Conservation (phyloP, 139 green algal species). For the Coelastrella sp. region DNA sequence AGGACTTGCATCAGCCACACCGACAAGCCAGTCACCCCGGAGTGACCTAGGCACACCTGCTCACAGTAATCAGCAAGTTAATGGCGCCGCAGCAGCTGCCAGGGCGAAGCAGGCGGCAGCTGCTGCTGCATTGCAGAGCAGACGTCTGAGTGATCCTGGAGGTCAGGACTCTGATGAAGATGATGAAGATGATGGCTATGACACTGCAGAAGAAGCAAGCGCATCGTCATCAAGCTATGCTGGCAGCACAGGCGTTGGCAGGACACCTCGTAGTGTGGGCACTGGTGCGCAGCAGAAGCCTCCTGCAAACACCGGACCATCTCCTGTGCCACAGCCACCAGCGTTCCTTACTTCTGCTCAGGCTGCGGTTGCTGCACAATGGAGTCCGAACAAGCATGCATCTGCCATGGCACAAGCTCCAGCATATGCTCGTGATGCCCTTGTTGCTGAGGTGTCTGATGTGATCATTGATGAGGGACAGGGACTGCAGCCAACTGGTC, state of each 20-base stretch:
- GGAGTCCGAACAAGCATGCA: conserved; percentile 36
- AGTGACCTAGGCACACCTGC: conserved; percentile 7
- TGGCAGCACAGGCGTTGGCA: not conserved
- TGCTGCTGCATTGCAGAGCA: not conserved
- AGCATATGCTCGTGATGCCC: not conserved
- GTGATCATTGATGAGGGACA: not conserved
- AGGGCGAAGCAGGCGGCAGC: not conserved
- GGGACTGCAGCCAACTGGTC: not conserved
- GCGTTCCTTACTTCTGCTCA: conserved; percentile 28
- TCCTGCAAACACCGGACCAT: not conserved
- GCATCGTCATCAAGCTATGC: conserved; percentile 5
- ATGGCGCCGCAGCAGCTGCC: not conserved
- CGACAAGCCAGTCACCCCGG: not conserved
- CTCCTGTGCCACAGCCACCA: conserved; percentile 8
- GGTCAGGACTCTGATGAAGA: not conserved
- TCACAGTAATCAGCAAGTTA: not conserved
- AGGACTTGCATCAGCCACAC: not conserved
- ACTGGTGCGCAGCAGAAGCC: not conserved
- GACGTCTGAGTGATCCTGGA: conserved; percentile 15
- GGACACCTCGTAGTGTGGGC: not conserved
- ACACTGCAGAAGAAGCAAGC: conserved; percentile 23
- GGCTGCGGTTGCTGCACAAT: conserved; percentile 30
- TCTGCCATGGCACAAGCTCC: conserved; percentile 30
- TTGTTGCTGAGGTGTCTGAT: conserved; percentile 9
- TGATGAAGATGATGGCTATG: not conserved